Base-by-base conservation (phyloP, 139 green algal genomes). In the Chlamydomonas asymmetrica region DNA sequence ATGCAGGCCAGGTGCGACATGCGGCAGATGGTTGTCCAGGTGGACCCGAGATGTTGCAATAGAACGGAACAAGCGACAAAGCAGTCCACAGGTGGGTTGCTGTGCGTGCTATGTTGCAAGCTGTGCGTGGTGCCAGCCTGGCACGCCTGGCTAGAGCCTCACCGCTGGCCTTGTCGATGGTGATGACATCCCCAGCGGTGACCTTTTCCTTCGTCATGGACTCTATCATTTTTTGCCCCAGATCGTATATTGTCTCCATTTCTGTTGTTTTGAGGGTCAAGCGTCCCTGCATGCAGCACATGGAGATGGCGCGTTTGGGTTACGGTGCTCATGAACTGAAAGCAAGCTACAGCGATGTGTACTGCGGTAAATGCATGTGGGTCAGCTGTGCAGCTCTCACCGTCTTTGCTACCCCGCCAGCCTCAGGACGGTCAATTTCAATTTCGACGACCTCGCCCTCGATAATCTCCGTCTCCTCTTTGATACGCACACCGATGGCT, bases 241-340 rank as follows among this genome's bases (percentile, higher is more conserved):
- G 87, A 81, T 99, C 96, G 81, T 98, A 99, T 25, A 99, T 91
- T 1, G 96, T 99, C 85, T 99, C 96, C 96, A 99, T 99, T 65
- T 99, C 96, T 0, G 94, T 99, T 1, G 96, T 99, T 74, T 99
- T 99, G 66, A 99, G 88, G 0, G 96, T 99, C 49, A 99, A 82
- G 79, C 97, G 97, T 43, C 96, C 96, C 94, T 91, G 83, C 57
- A 70, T 31, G 10, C 62, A 34, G 43, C n/a, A n/a, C n/a, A n/a
- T n/a, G n/a, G n/a, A n/a, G n/a, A n/a, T n/a, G n/a, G n/a, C n/a
- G n/a, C n/a, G n/a, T n/a, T n/a, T 60, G 22, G 49, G 22, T 60
- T 60, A 60, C 49, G 20, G 20, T 60, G 22, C 23, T 60, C 49
- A 20, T 20, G 23, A 60, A 23, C 20, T 29, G 49, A 60, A 60